Evolutionary conservation across 2,329 filamentous ascomycete species (phyloP).

Genomic region (Nectriaceae sp.): DNA sequence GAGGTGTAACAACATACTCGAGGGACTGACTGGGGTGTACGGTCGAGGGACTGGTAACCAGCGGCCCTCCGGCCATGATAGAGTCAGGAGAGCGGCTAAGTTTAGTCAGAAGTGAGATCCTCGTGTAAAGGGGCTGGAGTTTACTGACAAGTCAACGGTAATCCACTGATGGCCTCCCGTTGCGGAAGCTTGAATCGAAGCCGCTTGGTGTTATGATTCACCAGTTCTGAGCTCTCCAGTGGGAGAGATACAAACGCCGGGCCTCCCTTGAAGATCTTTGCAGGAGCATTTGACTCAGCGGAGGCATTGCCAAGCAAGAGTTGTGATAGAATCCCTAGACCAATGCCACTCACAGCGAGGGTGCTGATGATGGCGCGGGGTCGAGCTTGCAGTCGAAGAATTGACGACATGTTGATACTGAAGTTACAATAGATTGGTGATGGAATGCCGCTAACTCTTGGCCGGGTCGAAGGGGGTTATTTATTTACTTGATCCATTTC

Average conservation of each 20-base stretch:
- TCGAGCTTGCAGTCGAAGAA: conserved; percentile 15
- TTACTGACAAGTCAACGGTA: conserved; percentile 49
- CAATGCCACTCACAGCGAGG: conserved; percentile 20
- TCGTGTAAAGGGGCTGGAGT: not conserved
- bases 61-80: conserved; percentile 58
- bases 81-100: conserved; percentile 57
- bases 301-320: conserved; percentile 22
- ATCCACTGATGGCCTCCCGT: conserved; percentile 46
- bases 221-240: conserved; percentile 51
- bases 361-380: conserved; percentile 25
- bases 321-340: conserved; percentile 18
- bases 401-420: not conserved
- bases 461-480: too few relatives aligned
- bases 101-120: conserved; percentile 1
- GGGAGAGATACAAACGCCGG: conserved; percentile 48
- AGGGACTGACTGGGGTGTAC: conserved; percentile 64
- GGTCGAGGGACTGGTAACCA: conserved; percentile 63
- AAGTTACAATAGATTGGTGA: not conserved
- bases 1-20: conserved; percentile 38
- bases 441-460: not conserved
- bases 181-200: conserved; percentile 58
- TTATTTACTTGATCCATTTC: not conserved
- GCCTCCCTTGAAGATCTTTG: conserved; percentile 35
- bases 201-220: conserved; percentile 62
- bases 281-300: conserved; percentile 16